Percentiles rank a stretch among this genome's conserved stretches.
Evolutionary conservation across 305 asterid species (phyloP).

Genomic region (Nicotiana rustica): DNA sequence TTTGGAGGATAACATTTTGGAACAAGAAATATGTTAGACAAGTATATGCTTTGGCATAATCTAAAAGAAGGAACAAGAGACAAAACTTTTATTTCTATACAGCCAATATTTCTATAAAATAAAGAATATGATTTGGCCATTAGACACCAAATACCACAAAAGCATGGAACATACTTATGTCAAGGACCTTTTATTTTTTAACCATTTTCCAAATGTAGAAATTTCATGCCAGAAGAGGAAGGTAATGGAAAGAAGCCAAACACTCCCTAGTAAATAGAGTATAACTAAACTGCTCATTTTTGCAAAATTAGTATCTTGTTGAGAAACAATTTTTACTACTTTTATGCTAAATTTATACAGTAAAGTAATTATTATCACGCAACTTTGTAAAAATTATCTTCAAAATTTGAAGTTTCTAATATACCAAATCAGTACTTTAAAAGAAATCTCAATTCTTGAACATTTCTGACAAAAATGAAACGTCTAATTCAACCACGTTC

Average conservation of each 20-base stretch:
- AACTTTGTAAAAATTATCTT: neutral
- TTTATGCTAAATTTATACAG: neutral
- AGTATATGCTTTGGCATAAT: too few species aligned
- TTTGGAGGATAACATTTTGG: too few species aligned
- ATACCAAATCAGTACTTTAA: neutral
- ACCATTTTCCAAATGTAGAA: neutral
- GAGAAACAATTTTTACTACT: neutral
- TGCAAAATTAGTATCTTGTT: too few species aligned
- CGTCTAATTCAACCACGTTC: neutral
- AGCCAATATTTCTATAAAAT: too few species aligned
- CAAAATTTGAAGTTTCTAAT: neutral
- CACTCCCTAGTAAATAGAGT: too few species aligned
- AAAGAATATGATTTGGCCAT: too few species aligned
- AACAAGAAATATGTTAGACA: too few species aligned
- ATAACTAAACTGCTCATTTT: too few species aligned
- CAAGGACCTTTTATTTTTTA: neutral
- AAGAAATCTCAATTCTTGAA: neutral
- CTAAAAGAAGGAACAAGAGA: too few species aligned
- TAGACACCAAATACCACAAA: neutral
- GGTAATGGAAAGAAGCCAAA: too few species aligned
- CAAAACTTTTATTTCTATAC: too few species aligned
- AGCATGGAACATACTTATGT: neutral
- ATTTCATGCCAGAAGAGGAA: too few species aligned
- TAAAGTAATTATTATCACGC: neutral
- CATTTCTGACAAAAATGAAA: neutral